phyloP scores from a whole-genome alignment of 805 yeast species.

The Candida arabinofermentans region DNA sequence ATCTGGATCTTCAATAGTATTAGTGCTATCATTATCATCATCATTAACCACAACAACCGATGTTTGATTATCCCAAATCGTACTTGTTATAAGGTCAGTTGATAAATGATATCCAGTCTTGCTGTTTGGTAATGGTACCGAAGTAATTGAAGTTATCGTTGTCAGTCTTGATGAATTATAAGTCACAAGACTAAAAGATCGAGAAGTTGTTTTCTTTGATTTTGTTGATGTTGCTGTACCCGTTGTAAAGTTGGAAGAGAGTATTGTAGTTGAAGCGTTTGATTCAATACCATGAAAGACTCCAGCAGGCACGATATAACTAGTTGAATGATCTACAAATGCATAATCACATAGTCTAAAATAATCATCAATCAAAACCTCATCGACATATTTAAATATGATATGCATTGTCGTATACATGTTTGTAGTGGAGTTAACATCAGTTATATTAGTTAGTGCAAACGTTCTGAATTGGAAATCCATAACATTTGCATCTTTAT shows the following conservation, averaged over 20 bases:
- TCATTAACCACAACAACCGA: not conserved
- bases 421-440: slow-evolving; percentile 43
- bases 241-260: not conserved
- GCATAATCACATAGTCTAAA: slow-evolving; percentile 39
- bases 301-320: slow-evolving; percentile 11
- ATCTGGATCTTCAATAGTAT: slow-evolving; percentile 2
- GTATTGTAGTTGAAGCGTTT: not conserved
- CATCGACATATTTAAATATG: slow-evolving; percentile 40
- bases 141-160: slow-evolving; percentile 2
- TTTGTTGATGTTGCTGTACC: not conserved
- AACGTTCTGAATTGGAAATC: slow-evolving; percentile 15
- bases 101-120: not conserved
- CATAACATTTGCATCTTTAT: slow-evolving; percentile 8
- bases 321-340: slow-evolving; percentile 15
- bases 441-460: slow-evolving; percentile 31
- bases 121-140: not conserved
- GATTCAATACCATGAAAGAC: slow-evolving; percentile 12
- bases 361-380: slow-evolving; percentile 36
- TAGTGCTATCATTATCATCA: not conserved
- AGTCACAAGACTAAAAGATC: not conserved
- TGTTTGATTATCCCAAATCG: not conserved
- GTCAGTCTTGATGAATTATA: too few relatives aligned
- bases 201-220: not conserved
- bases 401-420: slow-evolving; percentile 47
- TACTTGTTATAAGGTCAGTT: not conserved